Conservation (phyloP, 148 eudicot genomes). For the Fagopyrum homotropicum region DNA sequence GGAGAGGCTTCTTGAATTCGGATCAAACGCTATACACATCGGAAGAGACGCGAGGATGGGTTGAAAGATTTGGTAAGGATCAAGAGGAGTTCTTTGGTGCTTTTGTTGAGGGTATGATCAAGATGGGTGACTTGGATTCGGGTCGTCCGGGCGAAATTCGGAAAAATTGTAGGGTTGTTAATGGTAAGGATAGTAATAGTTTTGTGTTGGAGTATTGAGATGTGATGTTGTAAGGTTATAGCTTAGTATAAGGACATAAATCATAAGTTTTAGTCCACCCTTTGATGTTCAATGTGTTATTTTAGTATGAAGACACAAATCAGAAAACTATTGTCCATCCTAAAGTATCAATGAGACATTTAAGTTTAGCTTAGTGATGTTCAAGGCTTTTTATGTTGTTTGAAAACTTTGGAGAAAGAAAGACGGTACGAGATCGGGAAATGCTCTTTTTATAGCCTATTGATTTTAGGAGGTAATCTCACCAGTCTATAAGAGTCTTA, state of each 20-base stretch:
- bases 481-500: too few relatives aligned
- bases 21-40: constrained; percentile 53
- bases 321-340: not conserved
- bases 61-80: constrained; percentile 40
- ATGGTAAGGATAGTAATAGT: not conserved
- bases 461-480: too few relatives aligned
- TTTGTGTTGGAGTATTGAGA: not conserved
- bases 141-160: constrained; percentile 71
- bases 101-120: constrained; percentile 74
- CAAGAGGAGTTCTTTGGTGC: constrained; percentile 49
- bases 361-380: not conserved
- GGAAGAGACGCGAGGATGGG: constrained; percentile 47
- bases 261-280: not conserved
- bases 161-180: constrained; percentile 48
- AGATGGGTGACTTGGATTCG: constrained; percentile 71
- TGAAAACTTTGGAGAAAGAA: too few relatives aligned
- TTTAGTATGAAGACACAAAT: not conserved
- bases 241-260: not conserved
- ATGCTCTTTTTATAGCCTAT: too few relatives aligned
- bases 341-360: not conserved
- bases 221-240: not conserved
- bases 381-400: not conserved
- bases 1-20: constrained; percentile 76
- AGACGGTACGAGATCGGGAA: too few relatives aligned
- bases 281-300: not conserved